Conservation (phyloP, 1,284 basidiomycete species). For the Abortiporus biennis region DNA sequence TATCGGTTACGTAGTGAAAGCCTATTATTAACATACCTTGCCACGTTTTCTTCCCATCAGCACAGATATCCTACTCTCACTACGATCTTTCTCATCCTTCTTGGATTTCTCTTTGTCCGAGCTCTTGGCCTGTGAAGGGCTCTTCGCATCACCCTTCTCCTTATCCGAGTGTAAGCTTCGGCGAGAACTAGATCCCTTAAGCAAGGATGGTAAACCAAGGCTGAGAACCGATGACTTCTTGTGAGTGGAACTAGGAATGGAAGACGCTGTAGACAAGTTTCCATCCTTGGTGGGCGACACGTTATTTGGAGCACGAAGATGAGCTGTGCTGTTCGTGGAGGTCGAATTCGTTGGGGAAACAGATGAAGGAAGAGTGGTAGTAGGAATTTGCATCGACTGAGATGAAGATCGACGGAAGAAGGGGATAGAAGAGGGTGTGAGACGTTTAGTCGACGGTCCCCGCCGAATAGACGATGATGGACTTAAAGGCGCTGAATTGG, state of each 20-base stretch:
- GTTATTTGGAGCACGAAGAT: conserved; percentile 32
- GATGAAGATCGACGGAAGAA: conserved; percentile 94
- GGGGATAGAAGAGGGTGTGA: conserved; percentile 92
- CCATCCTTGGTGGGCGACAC: conserved; percentile 47
- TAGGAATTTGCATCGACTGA: conserved; percentile 65
- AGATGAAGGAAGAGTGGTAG: conserved; percentile 18
- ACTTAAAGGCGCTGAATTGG: conserved; percentile 54
- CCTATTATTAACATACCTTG: conserved; percentile 55
- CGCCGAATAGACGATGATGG: conserved; percentile 62
- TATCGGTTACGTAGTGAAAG: background rate
- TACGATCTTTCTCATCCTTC: conserved; percentile 77
- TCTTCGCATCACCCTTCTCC: conserved; percentile 48
- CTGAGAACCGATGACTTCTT: conserved; percentile 75
- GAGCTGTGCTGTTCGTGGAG: conserved; percentile 27
- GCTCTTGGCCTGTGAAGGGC: conserved; percentile 33
- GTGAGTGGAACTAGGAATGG: conserved; percentile 51
- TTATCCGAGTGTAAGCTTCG: conserved; percentile 68
- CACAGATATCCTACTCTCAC: conserved; percentile 80
- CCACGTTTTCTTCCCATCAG: conserved; percentile 88
- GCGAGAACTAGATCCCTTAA: conserved; percentile 79
- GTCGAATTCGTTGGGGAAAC: conserved; percentile 49
- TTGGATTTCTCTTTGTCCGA: conserved; percentile 56
- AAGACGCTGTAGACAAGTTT: conserved; percentile 43
- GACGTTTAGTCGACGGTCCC: conserved; percentile 69
- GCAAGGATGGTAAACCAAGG: conserved; percentile 72